Base-by-base conservation (phyloP, 2,329 filamentous ascomycete genomes). In the Xylaria sp. region DNA sequence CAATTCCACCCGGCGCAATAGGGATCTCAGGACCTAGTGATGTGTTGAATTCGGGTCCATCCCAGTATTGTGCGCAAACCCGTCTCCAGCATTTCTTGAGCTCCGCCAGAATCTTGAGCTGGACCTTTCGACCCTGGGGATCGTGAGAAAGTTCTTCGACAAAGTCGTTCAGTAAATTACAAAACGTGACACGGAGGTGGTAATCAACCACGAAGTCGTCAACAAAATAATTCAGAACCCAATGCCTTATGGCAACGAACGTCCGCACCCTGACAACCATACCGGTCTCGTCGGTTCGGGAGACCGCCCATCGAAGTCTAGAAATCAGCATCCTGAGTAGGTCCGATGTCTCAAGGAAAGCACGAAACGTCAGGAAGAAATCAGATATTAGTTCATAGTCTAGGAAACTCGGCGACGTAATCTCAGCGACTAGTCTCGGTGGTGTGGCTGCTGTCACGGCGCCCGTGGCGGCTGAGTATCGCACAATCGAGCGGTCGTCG, bases 321-420 rank as follows among this genome's bases (percentile, higher is more conserved):
- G 92, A 88, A 58, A 97, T 81, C 16, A 99, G 80, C 79, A 96
- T 91, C 43, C 87, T 85, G 19, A 96, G 80, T 2, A 99, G 79
- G 64, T 93, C 88, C 18, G 80, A 78, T 0, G 89, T 80, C 11
- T 90, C 86, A 54, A 99, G 78, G 68, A 97, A 99, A 2, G 89
- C 84, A 44, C 94, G 90, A 68, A 91, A 99, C 0, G 94, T 97
- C 19, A 99, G 83, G 67, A 99, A 99, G 74, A 99, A 99, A 71
- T 99, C 94, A 1, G 94, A 97, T 4, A 99, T 84, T 4, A 99
- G 81, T 66, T 97, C 93, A 70, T 99, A 99, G 71, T 99, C 93
- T 67, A 99, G 85, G 69, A 97, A 97, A 45, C 86, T 92, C 16
- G 94, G 91, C 0, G 94, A 97, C 0, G 94, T 97, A 59, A 99